phyloP scores from a whole-genome alignment of 768 basidiomycete genomes.

The Tricholoma furcatifolium region DNA sequence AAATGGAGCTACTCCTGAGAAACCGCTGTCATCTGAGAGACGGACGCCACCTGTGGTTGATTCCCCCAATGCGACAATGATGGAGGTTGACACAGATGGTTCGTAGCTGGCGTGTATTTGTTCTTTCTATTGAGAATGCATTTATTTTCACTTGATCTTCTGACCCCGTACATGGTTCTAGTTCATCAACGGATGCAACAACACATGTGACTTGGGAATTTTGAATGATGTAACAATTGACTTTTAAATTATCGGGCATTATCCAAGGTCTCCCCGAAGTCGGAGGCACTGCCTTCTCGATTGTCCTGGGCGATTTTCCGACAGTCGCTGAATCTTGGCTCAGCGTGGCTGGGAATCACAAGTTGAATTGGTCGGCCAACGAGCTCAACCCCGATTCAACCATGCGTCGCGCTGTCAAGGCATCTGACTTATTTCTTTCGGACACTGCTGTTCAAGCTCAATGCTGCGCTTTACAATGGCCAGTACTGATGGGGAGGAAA shows the following conservation, averaged over 20 bases:
- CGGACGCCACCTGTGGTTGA: conserved; percentile 17
- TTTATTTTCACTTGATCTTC: neutral
- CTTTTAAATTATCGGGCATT: neutral
- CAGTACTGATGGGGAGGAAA: too few species aligned
- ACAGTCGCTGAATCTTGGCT: neutral
- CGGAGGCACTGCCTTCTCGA: neutral
- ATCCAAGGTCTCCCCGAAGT: neutral
- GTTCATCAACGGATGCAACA: neutral
- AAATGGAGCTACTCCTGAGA: neutral
- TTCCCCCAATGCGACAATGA: conserved; percentile 25
- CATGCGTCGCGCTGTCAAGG: too few species aligned
- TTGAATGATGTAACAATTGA: neutral
- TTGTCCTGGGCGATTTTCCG: neutral
- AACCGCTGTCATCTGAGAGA: conserved; percentile 9
- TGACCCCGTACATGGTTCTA: neutral
- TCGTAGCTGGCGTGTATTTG: conserved; percentile 12
- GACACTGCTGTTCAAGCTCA: too few species aligned
- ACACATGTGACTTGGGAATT: neutral
- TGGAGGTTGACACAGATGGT: conserved; percentile 28
- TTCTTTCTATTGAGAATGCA: neutral
- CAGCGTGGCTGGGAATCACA: neutral
- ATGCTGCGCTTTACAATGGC: too few species aligned
- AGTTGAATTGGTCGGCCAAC: too few species aligned
- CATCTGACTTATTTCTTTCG: too few species aligned
- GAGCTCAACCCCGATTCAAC: too few species aligned